A percentile compares a stretch with the other conserved stretches of the same genome.
phyloP scores from a whole-genome alignment of 164 flowering plant genomes.

The Piper betle region DNA sequence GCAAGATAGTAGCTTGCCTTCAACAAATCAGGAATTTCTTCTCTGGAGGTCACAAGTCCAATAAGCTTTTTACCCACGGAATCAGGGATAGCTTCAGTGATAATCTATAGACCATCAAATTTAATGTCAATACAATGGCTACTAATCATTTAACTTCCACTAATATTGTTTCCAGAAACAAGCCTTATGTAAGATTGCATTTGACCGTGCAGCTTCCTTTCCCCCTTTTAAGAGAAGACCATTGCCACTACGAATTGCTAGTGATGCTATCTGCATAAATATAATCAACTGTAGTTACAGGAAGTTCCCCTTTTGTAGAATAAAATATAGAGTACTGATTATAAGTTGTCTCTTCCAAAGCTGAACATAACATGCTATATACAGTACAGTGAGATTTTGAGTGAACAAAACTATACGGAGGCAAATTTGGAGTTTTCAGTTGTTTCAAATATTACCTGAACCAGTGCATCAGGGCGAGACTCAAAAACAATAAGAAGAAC shows the following conservation, averaged over 20 bases:
- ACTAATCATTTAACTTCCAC: conserved; percentile 1
- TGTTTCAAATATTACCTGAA: conserved; percentile 49
- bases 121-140: background rate
- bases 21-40: conserved; percentile 89
- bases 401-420: too few species aligned
- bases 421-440: too few species aligned
- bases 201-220: conserved; percentile 88
- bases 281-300: background rate
- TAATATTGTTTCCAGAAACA: background rate
- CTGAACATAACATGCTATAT: too few species aligned
- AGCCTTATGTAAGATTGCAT: conserved; percentile 87
- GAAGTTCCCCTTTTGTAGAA: background rate
- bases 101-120: conserved; percentile 32
- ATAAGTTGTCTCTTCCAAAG: too few species aligned
- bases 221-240: conserved; percentile 97
- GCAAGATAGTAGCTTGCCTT: conserved; percentile 34
- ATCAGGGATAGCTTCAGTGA: conserved; percentile 69
- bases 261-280: conserved; percentile 67
- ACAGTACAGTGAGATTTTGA: too few species aligned
- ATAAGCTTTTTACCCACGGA: conserved; percentile 69
- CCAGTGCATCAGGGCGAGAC: conserved; percentile 97
- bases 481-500: conserved; percentile 95
- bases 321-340: too few species aligned
- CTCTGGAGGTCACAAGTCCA: conserved; percentile 94
- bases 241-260: conserved; percentile 93